A percentile compares a stretch with the other conserved stretches of the same genome.
These are phyloP conservation scores for Elaeis guineensis DNA, from an alignment of 176 grass and related monocot species.

Conservation along the genomic window DNA sequence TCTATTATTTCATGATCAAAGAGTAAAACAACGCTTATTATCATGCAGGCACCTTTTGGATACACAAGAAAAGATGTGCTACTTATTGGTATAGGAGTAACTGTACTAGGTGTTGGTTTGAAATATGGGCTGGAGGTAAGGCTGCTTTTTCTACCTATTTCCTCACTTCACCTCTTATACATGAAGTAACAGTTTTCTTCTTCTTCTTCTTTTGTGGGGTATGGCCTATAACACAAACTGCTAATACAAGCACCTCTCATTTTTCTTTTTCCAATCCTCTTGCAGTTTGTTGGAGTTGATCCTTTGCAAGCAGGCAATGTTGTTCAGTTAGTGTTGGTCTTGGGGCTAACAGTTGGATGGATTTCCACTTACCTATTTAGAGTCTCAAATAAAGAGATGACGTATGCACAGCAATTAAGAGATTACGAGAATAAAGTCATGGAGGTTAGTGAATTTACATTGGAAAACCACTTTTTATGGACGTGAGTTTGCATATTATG, in stretches of 20 bases:
- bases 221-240: no score
- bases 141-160: neutral
- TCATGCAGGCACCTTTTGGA: conserved; percentile 58
- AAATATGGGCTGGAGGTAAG: conserved; percentile 80
- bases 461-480: neutral
- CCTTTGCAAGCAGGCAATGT: conserved; percentile 89
- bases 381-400: conserved; percentile 97
- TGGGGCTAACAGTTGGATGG: conserved; percentile 89
- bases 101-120: conserved; percentile 48
- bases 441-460: conserved; percentile 40
- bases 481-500: neutral
- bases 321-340: conserved; percentile 83
- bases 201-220: no score
- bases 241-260: neutral
- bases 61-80: conserved; percentile 94
- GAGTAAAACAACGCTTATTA: neutral
- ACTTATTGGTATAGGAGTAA: conserved; percentile 78
- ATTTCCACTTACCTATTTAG: conserved; percentile 93
- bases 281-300: conserved; percentile 68
- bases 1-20: no score
- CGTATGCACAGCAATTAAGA: conserved; percentile 89
- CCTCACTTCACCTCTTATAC: neutral
- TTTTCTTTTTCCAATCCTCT: neutral
- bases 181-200: no score
- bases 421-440: conserved; percentile 97